Evolutionary conservation across 2,329 filamentous ascomycete genomes (phyloP).

Genomic region (Neopestalotiopsis rosae): DNA sequence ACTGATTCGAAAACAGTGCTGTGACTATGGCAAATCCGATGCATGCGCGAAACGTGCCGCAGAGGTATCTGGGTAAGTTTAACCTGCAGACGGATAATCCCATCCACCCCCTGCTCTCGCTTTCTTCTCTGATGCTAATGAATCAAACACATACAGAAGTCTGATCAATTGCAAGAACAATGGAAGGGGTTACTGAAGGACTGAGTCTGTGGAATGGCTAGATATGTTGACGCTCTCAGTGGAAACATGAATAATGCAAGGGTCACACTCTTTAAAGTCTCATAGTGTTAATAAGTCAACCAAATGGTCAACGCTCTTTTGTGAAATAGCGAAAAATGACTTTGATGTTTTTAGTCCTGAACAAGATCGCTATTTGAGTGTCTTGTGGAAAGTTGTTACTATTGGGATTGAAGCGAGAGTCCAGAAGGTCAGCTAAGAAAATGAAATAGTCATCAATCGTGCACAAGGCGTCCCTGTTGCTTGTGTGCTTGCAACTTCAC

Average conservation of each 20-base stretch:
- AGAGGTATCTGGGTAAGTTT: too few species aligned
- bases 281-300: too few species aligned
- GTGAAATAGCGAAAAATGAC: background rate
- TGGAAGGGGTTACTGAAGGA: background rate
- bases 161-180: background rate
- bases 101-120: too few species aligned
- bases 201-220: background rate
- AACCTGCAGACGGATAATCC: too few species aligned
- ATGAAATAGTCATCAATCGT: background rate
- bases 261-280: too few species aligned
- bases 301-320: background rate
- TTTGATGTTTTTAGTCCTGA: background rate
- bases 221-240: background rate
- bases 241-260: background rate
- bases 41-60: background rate
- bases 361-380: background rate
- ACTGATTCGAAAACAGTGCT: background rate
- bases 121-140: too few species aligned
- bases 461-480: background rate
- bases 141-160: background rate
- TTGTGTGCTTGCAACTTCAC: background rate
- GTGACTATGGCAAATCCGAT: background rate
- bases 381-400: background rate
- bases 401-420: background rate
- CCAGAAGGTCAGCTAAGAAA: background rate